phyloP scores from a whole-genome alignment of 2,329 filamentous ascomycete genomes.

The Fusarium beomiforme region DNA sequence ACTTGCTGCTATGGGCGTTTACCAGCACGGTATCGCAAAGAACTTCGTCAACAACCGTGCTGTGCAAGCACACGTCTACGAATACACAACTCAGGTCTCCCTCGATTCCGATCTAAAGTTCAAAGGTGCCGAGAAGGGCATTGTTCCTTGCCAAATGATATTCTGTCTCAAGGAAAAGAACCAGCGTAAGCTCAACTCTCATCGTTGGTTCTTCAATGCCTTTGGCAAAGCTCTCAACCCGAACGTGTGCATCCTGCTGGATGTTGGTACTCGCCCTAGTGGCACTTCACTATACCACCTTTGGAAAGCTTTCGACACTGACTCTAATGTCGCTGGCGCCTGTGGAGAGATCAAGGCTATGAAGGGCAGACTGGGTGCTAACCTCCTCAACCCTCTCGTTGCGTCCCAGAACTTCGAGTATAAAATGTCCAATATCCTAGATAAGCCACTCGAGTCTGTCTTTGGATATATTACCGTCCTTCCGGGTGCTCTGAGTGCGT shows the following conservation, averaged over 20 bases:
- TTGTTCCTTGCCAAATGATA: constrained; percentile 97
- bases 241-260: constrained; percentile 95
- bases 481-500: constrained; percentile 93
- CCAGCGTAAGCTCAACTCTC: constrained; percentile 96
- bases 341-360: constrained; percentile 98
- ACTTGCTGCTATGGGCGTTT: constrained; percentile 94
- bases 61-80: constrained; percentile 96
- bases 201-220: constrained; percentile 99
- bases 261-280: constrained; percentile 93
- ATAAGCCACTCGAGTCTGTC: constrained; percentile 95
- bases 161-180: constrained; percentile 99
- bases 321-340: constrained; percentile 96
- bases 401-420: constrained; percentile 99
- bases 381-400: constrained; percentile 91
- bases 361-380: constrained; percentile 84
- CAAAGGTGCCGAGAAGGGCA: constrained; percentile 98
- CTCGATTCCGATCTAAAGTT: constrained; percentile 96
- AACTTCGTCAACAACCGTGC: constrained; percentile 97
- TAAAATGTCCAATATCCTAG: constrained; percentile 99
- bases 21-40: constrained; percentile 98
- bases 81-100: constrained; percentile 98
- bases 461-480: constrained; percentile 99
- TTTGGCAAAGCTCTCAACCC: constrained; percentile 93
- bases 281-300: constrained; percentile 93
- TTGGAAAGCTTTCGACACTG: constrained; percentile 98